Base-by-base conservation (phyloP, 208 protist genomes). In the Wallacemonas sp. region DNA sequence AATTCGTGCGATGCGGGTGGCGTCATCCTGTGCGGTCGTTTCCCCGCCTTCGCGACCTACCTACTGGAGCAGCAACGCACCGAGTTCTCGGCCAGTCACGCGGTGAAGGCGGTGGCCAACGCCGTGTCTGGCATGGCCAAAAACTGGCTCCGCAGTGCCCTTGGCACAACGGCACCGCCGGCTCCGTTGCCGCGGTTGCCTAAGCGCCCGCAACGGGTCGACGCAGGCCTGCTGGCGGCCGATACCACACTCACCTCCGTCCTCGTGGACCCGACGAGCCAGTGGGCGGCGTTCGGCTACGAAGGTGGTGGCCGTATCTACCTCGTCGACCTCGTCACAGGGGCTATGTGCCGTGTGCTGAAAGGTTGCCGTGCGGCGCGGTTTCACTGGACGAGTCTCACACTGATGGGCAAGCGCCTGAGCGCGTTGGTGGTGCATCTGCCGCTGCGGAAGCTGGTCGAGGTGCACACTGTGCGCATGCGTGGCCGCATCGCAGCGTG, bases 331-430 rank as follows among this genome's bases (percentile, higher is more conserved):
- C 42, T 91, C 13, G 64, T 64, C 48, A 78, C 71, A 22, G 77
- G 84, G 27, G 48, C 71, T 9, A 37, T 92, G 10, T 81, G 63
- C 37, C 62, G 73, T 6, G 80, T 90, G 12, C 58, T 92, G 50
- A 90, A 91, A 38, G 86, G 89, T 13, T 89, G 81, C 63, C 84
- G 83, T 38, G 62, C 78, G 10, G 85, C 84, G 32, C 74, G 87
- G 54, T 91, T 85, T 66, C 75, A 80, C 39, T 95, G 85, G 84
- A 79, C 76, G 71, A 62, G 83, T 53, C 38, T 66, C 4, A 65
- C 68, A 0, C 34, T 75, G 24, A 39, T 36, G 6, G 81, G 75
- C 42, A 66, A 75, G 48, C 69, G 63, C 22, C 68, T 75, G 60
- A 64, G 87, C 44, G 57, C 89, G 34, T 67, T 95, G 10, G 71